Base-by-base conservation (phyloP, 2,329 filamentous ascomycete species). In the Colletotrichum tofieldiae region DNA sequence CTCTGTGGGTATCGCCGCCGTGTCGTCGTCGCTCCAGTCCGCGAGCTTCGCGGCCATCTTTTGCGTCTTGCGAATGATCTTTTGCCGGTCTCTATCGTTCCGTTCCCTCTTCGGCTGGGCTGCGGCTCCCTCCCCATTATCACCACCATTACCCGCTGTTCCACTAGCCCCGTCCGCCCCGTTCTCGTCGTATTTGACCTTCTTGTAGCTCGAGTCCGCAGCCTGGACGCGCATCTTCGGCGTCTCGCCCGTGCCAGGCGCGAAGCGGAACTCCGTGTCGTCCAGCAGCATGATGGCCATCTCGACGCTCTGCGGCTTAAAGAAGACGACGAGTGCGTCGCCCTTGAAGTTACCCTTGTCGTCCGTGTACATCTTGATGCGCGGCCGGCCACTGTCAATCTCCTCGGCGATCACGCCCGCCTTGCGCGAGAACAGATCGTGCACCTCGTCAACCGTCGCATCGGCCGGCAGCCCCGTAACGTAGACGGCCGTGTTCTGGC, bases 21-120 rank as follows among this genome's bases (percentile, higher is more conserved):
- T 89, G 66, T 96, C 93, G 79, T 98, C 95, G 78, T 98, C 96
- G 78, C 94, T 93, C 96, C 96, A 99, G 81, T 98, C 95, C 4
- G 95, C 93, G 43, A 98, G 90, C 83, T 96, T 95, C 60, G 94
- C 96, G 78, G 96, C 94, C 77, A 98, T 87, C 80, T 96, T 96
- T 81, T 98, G 93, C 0, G 94, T 96, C 82, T 95, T 95, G 82
- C 92, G 93, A 80, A 97, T 97, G 72, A 97, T 93, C 84, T 97
- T 97, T 81, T 93, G 92, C 82, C 96, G 94, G 75, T 97, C 94
- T 74, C 90, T 90, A 77, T 89, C 86, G 75, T 78, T 90, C 77
- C 67, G 77, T 75, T 56, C 82, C 82, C 66, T 49, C 54, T 67
- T 71, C 29, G 63, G 49, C 47, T 59, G 71, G 35, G 45, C 79